Evolutionary conservation across 2,329 filamentous ascomycete species (phyloP).

Genomic region (Seiridium cupressi): DNA sequence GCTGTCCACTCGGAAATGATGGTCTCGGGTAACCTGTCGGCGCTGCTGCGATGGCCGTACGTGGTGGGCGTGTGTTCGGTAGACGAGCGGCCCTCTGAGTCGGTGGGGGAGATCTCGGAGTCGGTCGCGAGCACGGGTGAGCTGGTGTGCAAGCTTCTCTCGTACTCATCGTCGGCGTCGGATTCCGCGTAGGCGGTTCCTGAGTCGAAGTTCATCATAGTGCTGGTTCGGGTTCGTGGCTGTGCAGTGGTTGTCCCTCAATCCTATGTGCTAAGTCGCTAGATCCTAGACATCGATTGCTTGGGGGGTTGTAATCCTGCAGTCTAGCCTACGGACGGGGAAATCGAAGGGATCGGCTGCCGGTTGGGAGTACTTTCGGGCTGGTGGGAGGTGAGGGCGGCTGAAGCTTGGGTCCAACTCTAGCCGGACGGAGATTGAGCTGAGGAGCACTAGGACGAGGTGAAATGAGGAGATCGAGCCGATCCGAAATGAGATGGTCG

Average conservation of each 20-base stretch:
- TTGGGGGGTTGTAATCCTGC: background rate
- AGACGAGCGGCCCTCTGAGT: conserved; percentile 67
- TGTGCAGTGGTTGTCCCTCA: background rate
- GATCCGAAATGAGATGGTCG: too few relatives aligned
- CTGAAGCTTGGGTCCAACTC: background rate
- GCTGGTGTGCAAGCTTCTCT: conserved; percentile 67
- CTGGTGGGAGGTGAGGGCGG: too few relatives aligned
- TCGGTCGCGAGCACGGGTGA: conserved; percentile 65
- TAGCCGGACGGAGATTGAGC: background rate
- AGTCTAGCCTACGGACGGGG: background rate
- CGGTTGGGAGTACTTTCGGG: too few relatives aligned
- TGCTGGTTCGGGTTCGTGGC: background rate
- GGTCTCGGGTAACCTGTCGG: conserved; percentile 68
- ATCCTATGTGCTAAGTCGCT: background rate
- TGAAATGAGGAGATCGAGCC: background rate
- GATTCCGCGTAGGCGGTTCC: conserved; percentile 75
- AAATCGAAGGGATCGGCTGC: too few relatives aligned
- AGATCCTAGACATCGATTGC: background rate
- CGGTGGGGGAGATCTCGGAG: conserved; percentile 68
- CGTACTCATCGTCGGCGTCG: conserved; percentile 81
- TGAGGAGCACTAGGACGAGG: background rate
- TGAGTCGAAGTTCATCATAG: conserved; percentile 58
- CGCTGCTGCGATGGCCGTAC: conserved; percentile 64
- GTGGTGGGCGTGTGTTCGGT: conserved; percentile 78
- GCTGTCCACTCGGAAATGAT: conserved; percentile 78